Percentiles rank a stretch among this genome's conserved stretches.
phyloP scores from a whole-genome alignment of 1,139 yeast genomes.

The Diutina siamensis region DNA sequence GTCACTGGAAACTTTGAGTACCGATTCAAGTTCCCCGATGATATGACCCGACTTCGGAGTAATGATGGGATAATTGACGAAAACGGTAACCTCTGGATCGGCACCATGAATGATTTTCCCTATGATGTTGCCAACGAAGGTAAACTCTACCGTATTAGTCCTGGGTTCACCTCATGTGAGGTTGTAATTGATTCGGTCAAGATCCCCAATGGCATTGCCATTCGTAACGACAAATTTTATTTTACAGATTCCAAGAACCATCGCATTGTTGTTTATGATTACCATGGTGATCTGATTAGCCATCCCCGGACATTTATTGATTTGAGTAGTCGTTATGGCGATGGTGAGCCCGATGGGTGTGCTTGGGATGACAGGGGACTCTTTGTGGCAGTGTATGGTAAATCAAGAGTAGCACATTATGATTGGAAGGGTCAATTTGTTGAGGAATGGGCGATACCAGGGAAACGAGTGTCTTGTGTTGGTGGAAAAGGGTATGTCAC shows the following conservation, averaged over 20 bases:
- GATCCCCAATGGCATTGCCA: slow-evolving; percentile 13
- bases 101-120: slow-evolving; percentile 57
- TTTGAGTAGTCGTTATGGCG: slow-evolving; percentile 18
- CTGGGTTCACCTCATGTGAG: slow-evolving; percentile 22
- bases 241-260: slow-evolving; percentile 10
- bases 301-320: slow-evolving; percentile 30
- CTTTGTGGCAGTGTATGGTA: slow-evolving; percentile 60
- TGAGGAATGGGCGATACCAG: slow-evolving; percentile 48
- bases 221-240: slow-evolving; percentile 11
- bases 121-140: slow-evolving; percentile 27
- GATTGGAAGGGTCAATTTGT: slow-evolving; percentile 39
- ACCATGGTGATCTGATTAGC: slow-evolving; percentile 8
- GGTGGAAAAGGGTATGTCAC: slow-evolving; percentile 72
- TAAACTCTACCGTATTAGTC: slow-evolving; percentile 27
- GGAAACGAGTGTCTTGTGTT: slow-evolving; percentile 54
- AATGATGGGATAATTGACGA: slow-evolving; percentile 68
- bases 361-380: slow-evolving; percentile 43
- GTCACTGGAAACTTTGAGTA: slow-evolving; percentile 28
- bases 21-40: slow-evolving; percentile 32
- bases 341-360: slow-evolving; percentile 76
- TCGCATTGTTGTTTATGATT: slow-evolving; percentile 8
- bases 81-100: slow-evolving; percentile 59
- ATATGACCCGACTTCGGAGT: slow-evolving; percentile 37
- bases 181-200: slow-evolving; percentile 16
- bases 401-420: slow-evolving; percentile 43